phyloP scores from a whole-genome alignment of 352 stramenopile species.

The Phytophthora sp. region DNA sequence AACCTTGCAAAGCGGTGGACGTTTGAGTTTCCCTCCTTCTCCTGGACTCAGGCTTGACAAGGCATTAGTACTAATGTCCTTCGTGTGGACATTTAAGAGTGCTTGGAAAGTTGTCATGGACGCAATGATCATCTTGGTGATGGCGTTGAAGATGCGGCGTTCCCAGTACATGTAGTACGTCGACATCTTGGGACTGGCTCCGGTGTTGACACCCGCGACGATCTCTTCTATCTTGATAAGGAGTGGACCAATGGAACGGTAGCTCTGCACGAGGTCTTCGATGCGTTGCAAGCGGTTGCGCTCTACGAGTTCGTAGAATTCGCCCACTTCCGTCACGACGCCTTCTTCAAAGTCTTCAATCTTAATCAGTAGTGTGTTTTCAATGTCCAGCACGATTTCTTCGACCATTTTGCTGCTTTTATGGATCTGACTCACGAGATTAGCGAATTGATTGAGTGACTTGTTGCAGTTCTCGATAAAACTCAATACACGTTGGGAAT shows the following conservation, averaged over 20 bases:
- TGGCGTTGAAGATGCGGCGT: conserved; percentile 95
- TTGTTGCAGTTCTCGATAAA: conserved; percentile 96
- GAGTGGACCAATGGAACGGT: conserved; percentile 92
- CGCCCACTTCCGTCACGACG: conserved; percentile 90
- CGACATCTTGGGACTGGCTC: conserved; percentile 88
- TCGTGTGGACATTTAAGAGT: conserved; percentile 90
- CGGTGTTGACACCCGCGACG: conserved; percentile 93
- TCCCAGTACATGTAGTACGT: conserved; percentile 99
- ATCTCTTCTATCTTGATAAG: conserved; percentile 97
- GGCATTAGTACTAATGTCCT: conserved; percentile 76
- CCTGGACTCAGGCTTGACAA: conserved; percentile 52
- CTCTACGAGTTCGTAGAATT: conserved; percentile 95
- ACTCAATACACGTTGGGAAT: conserved; percentile 94
- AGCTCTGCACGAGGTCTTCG: conserved; percentile 94
- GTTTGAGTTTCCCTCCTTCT: conserved; percentile 75
- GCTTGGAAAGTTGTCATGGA: conserved; percentile 96
- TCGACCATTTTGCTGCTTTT: conserved; percentile 96
- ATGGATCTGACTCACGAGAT: conserved; percentile 94
- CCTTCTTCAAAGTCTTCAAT: conserved; percentile 91
- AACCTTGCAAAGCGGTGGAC: conserved; percentile 92
- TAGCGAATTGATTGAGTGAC: conserved; percentile 93
- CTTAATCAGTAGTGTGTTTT: conserved; percentile 92
- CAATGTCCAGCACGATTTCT: conserved; percentile 92
- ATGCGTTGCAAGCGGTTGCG: conserved; percentile 91
- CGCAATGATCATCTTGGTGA: conserved; percentile 96